phyloP scores from a whole-genome alignment of 768 basidiomycete species.

The Leccinum obscurum region DNA sequence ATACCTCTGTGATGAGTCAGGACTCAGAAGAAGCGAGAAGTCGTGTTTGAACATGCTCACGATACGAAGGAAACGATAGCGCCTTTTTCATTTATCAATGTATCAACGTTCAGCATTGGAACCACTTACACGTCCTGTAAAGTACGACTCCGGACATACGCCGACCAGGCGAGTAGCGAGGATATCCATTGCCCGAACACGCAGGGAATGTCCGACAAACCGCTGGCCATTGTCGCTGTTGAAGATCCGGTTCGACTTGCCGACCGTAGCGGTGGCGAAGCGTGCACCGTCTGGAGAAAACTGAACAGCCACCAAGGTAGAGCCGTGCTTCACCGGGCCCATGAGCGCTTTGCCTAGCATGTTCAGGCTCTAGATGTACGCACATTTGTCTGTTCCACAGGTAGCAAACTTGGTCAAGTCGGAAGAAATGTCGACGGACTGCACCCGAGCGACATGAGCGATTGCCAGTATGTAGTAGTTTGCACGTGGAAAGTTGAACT shows the following conservation, averaged over 20 bases:
- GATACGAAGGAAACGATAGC: background rate
- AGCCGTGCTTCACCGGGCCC: background rate
- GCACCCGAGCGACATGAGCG: background rate
- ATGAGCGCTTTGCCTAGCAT: background rate
- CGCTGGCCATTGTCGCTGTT: background rate
- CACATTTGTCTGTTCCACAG: background rate
- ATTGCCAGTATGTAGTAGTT: no score
- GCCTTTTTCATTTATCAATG: background rate
- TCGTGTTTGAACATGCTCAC: background rate
- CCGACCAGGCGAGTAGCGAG: background rate
- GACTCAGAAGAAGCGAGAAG: background rate
- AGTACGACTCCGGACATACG: background rate
- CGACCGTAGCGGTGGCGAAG: background rate
- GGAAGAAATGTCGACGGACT: background rate
- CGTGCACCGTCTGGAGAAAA: background rate
- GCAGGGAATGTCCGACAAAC: background rate
- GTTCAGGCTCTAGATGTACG: background rate
- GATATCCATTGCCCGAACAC: background rate
- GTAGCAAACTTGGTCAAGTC: background rate
- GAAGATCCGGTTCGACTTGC: background rate
- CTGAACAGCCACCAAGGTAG: background rate
- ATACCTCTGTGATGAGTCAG: background rate
- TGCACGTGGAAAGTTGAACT: no score
- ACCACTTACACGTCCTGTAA: background rate
- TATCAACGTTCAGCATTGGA: no score